Evolutionary conservation across 2,329 filamentous ascomycete genomes (phyloP).

Genomic region (Aspergillus awamori): DNA sequence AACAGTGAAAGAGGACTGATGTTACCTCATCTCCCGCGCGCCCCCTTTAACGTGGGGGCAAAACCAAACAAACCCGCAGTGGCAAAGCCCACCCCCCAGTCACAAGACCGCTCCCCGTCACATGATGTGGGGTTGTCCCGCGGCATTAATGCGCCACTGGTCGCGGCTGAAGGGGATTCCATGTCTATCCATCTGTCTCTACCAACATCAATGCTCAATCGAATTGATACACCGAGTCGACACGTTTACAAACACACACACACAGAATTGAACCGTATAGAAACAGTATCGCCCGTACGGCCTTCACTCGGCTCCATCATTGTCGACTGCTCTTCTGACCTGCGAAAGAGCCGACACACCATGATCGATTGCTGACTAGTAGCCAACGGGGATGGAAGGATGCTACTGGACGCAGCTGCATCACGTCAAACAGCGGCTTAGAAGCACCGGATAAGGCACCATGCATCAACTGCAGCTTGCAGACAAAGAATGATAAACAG

Average conservation of each 20-base stretch:
- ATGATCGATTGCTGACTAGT: neutral
- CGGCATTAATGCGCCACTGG: constrained; percentile 11
- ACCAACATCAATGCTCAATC: neutral
- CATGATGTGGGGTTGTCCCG: constrained; percentile 27
- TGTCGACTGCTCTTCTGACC: constrained; percentile 2
- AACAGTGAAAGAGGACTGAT: neutral
- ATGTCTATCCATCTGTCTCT: neutral
- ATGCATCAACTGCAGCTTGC: constrained; percentile 9
- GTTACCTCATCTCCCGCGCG: neutral
- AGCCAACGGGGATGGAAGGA: neutral
- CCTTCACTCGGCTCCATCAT: neutral
- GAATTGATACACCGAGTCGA: neutral
- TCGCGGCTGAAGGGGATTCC: neutral
- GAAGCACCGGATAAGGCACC: constrained; percentile 7
- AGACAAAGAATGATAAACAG: constrained; percentile 2
- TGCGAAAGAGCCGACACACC: neutral
- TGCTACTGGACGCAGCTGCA: constrained; percentile 2
- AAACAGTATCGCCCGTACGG: neutral
- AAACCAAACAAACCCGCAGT: neutral
- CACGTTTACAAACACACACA: neutral
- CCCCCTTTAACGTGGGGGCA: constrained; percentile 9
- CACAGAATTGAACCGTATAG: neutral
- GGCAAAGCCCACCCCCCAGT: constrained; percentile 17
- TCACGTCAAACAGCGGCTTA: constrained; percentile 2
- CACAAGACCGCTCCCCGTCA: constrained; percentile 27